Percentiles rank a stretch among this genome's conserved stretches.
Evolutionary conservation across 2,329 filamentous ascomycete genomes (phyloP).

Genomic region (Ciborinia camelliae): DNA sequence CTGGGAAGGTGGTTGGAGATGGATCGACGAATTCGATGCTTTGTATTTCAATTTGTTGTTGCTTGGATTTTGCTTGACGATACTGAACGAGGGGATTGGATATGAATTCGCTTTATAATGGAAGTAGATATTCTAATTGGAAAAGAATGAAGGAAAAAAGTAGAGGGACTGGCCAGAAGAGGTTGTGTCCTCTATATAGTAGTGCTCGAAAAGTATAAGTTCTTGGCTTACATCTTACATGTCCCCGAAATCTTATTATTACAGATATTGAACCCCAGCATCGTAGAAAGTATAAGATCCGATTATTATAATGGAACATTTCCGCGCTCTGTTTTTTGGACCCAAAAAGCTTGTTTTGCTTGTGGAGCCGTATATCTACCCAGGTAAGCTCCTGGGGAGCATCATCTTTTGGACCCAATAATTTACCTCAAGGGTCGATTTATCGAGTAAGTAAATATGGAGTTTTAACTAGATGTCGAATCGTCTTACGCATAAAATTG

Average conservation of each 20-base stretch:
- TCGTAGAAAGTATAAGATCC: slow-evolving; percentile 15
- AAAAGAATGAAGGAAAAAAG: background rate
- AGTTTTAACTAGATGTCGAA: background rate
- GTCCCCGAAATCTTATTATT: slow-evolving; percentile 14
- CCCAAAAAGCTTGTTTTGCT: slow-evolving; percentile 6
- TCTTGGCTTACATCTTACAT: slow-evolving; percentile 15
- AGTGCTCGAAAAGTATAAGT: background rate
- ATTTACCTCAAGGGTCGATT: slow-evolving; percentile 7
- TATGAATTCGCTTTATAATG: background rate
- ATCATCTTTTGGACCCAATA: slow-evolving; percentile 7
- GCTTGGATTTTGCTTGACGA: background rate
- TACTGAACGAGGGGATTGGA: background rate
- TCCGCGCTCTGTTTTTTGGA: slow-evolving; percentile 13
- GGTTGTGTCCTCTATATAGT: slow-evolving; percentile 1
- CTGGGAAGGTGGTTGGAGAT: slow-evolving; percentile 6
- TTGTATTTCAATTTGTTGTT: slow-evolving; percentile 2
- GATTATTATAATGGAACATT: slow-evolving; percentile 2
- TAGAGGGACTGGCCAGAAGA: background rate
- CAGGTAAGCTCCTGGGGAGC: slow-evolving; percentile 13
- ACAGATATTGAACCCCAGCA: slow-evolving; percentile 10
- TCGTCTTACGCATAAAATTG: slow-evolving; percentile 2
- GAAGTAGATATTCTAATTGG: background rate
- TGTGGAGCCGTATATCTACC: slow-evolving; percentile 12
- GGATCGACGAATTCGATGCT: background rate
- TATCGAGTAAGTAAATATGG: slow-evolving; percentile 12